A percentile compares a stretch with the other conserved stretches of the same genome.
These are phyloP conservation scores for Mrakia gelida DNA, from an alignment of 768 basidiomycete genomes.

Conservation along the genomic window DNA sequence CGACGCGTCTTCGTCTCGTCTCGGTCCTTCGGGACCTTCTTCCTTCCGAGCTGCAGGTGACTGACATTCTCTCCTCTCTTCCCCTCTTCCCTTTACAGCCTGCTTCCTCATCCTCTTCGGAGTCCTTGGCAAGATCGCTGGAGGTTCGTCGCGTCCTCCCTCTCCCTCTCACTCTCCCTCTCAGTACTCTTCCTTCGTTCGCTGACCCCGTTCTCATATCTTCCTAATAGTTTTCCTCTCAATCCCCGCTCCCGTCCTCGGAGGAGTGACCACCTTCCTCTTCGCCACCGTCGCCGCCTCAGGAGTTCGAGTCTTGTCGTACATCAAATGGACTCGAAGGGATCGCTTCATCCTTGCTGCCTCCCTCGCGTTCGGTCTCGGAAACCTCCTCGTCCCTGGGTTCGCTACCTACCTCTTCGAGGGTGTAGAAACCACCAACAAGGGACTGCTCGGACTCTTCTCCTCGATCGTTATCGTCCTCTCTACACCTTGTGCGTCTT, in stretches of 20 bases:
- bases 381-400: slow-evolving; percentile 61
- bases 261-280: slow-evolving; percentile 81
- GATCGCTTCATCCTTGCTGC: slow-evolving; percentile 28
- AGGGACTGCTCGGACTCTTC: slow-evolving; percentile 63
- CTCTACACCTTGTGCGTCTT: slow-evolving; percentile 53
- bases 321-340: slow-evolving; percentile 43
- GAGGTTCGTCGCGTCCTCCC: slow-evolving; percentile 37
- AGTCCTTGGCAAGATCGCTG: slow-evolving; percentile 72
- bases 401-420: slow-evolving; percentile 59
- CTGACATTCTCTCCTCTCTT: slow-evolving; percentile 54
- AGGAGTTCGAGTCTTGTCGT: slow-evolving; percentile 65
- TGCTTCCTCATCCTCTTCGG: slow-evolving; percentile 67
- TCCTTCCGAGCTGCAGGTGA: slow-evolving; percentile 63
- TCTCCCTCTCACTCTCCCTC: too few species aligned
- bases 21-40: neutral
- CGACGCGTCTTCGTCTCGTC: neutral
- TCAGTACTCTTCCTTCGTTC: too few species aligned
- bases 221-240: slow-evolving; percentile 59
- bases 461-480: slow-evolving; percentile 74
- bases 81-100: slow-evolving; percentile 37
- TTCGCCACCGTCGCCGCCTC: slow-evolving; percentile 53
- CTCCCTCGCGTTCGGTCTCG: slow-evolving; percentile 64
- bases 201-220: too few species aligned
- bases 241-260: slow-evolving; percentile 75
- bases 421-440: slow-evolving; percentile 33